Base-by-base conservation (phyloP, 257 asterid genomes). In the Anisodus acutangulus region DNA sequence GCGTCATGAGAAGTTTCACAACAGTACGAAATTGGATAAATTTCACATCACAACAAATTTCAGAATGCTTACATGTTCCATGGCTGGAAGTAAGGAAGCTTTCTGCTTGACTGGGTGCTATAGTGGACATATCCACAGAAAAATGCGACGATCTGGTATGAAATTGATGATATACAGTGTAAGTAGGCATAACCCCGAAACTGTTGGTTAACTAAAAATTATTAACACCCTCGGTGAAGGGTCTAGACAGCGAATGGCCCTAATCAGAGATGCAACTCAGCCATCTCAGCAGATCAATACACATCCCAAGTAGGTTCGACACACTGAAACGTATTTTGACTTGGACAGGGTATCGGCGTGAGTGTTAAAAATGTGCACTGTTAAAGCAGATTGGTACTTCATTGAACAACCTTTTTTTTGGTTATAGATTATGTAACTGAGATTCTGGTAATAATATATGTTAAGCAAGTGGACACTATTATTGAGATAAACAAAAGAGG, bases 21-120 rank as follows among this genome's bases (percentile, higher is more conserved):
- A 57, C 4, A 35, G 16, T 26, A 53, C 4, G 3, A 51, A 81
- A n/a, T 51, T 39, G 13, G 45, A 81, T 16, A 59, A 58, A 62
- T 16, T 59, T 0, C n/a, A 41, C 19, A 81, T 41, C 45, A 60
- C 22, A 17, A 78, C 64, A 53, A 53, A 78, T 47, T 78, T 82
- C 54, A 16, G 64, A 51, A n/a, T 54, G 63, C 85, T 95, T 85
- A 97, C 99, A 95, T 93, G 90, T 93, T 97, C 98, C 97, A 95
- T 8, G 98, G 98, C 91, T 93, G 98, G 86, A 97, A 88, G 88
- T 91, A 87, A 10, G 98, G 98, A 81, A 78, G 43, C 85, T 74
- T 90, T 89, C 85, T 90, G 87, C 94, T 94, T 66, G 98, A 87
- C 83, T 92, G 97, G 35, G 91, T 85, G 79, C 83, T 90, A 69